Percentiles rank a stretch among this genome's conserved stretches.
Evolutionary conservation across 805 yeast species (phyloP).

Genomic region (Hanseniaspora meyeri): DNA sequence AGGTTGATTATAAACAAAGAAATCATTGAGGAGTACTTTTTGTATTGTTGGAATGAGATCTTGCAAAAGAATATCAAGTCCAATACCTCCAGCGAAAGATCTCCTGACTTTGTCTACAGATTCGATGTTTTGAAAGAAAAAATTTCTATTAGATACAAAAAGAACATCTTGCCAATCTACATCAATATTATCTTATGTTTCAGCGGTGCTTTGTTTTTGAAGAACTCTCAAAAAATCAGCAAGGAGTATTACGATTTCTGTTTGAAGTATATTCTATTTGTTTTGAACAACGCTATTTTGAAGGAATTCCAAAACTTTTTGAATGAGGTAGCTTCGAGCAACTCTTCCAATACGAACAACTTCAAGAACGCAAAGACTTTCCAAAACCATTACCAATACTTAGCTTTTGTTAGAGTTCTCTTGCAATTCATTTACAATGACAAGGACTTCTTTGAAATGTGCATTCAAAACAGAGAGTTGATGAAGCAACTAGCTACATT

Average conservation of each 20-base stretch:
- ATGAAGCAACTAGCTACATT: conserved; percentile 22
- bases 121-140: conserved; percentile 18
- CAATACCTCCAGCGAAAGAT: conserved; percentile 13
- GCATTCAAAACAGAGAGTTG: conserved; percentile 27
- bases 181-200: conserved; percentile 20
- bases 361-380: conserved; percentile 13
- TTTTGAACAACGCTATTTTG: conserved; percentile 26
- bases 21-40: conserved; percentile 25
- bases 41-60: conserved; percentile 22
- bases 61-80: conserved; percentile 17
- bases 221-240: conserved; percentile 1
- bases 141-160: conserved; percentile 21
- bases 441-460: conserved; percentile 21
- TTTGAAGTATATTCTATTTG: conserved; percentile 31
- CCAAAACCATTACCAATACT: conserved; percentile 18
- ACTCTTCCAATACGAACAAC: not conserved
- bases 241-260: conserved; percentile 24
- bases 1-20: conserved; percentile 24
- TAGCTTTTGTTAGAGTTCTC: conserved; percentile 42
- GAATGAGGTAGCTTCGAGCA: not conserved
- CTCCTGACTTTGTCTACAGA: conserved; percentile 18
- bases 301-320: conserved; percentile 17
- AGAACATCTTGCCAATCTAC: conserved; percentile 22
- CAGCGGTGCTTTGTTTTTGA: conserved; percentile 24
- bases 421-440: conserved; percentile 40